Conservation (phyloP, 345 rosid species). For the thale cress (Arabidopsis thaliana) region TAIR10.1 NC_003074.8:22349501-22350000, state of each 20-base stretch:
- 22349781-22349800: constrained; percentile 86
- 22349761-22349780: constrained; percentile 99
- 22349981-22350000: constrained; percentile 48
- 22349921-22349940: constrained; percentile 72
- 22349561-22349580: constrained; percentile 36
- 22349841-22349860: constrained; percentile 98
- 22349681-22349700: constrained; percentile 25
- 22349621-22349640: constrained; percentile 40
- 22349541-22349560: constrained; percentile 55
- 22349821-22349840: constrained; percentile 87
- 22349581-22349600: constrained; percentile 30
- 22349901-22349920: constrained; percentile 67
- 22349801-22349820: constrained; percentile 94
- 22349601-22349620: constrained; percentile 30
- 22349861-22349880: constrained; percentile 79
- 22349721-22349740: constrained; percentile 57
- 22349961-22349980: constrained; percentile 82
- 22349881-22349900: constrained; percentile 76
- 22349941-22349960: constrained; percentile 79
- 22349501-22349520: constrained; percentile 35
- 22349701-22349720: constrained; percentile 13
- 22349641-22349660: constrained; percentile 30
- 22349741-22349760: constrained; percentile 91
- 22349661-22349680: constrained; percentile 16
- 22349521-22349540: constrained; percentile 40